Base-by-base conservation (phyloP, 345 rosid species). In the sweet orange (Citrus sinensis) region DNA sequence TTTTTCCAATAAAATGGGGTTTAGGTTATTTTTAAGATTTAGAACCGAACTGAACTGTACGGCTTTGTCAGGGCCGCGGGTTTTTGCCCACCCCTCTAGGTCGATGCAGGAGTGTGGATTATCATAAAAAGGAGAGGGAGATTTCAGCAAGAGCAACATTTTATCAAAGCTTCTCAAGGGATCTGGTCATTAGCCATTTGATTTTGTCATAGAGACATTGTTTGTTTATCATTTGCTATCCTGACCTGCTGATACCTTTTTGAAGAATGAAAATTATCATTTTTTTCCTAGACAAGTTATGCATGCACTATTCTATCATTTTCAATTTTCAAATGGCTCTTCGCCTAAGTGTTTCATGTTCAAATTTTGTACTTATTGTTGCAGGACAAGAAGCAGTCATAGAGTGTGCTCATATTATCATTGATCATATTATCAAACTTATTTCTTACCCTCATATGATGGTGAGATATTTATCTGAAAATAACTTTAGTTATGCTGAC, bases 351-450 rank as follows among this genome's bases (percentile, higher is more conserved):
- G 67, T 32, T 71, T 40, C 29, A 17, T 77, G 69, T 80, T 82
- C 7, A n/a, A 67, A 39, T 70, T 58, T 60, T 75, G 34, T 13
- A 30, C 60, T 66, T 77, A 49, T 82, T 68, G 34, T 56, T 77
- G 82, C 92, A 96, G 99, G 95, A 74, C 81, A 83, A 83, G 88
- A 86, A 75, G 90, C 87, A 70, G 87, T 88, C 3, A 42, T 71
- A 58, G 98, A 92, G 86, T 87, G 89, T 83, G 89, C 91, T 64
- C 89, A 86, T 37, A 85, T 80, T 56, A 87, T 94, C 75, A 78
- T 87, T 40, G 87, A 88, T 78, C 81, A 94, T 82, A 87, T 92
- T 54, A 59, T 89, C 63, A 85, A 72, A 73, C 90, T 92, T 71
- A 75, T 85, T 66, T 39, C 84, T 6, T 92, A 91, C 79, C 94